Percentiles rank a stretch among this genome's conserved stretches.
phyloP scores from a whole-genome alignment of 805 yeast species.

The Barnettozyma salicaria region DNA sequence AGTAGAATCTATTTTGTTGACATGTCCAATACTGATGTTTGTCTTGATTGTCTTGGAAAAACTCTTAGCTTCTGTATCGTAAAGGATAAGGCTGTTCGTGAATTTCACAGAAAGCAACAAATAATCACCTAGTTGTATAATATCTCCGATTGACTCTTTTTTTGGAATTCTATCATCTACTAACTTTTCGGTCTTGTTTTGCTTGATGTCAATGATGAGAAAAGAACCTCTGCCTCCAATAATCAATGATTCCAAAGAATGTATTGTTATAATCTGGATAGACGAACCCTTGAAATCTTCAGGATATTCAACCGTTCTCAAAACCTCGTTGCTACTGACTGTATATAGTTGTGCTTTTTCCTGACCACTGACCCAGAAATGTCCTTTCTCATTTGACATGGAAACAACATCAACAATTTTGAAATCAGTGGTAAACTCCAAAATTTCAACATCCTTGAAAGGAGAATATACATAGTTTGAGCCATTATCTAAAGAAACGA shows the following conservation, averaged over 20 bases:
- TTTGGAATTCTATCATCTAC: neutral
- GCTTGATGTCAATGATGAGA: neutral
- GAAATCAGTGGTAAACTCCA: neutral
- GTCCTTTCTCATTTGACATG: neutral
- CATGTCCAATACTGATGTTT: no score
- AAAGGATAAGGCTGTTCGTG: no score
- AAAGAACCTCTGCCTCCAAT: neutral
- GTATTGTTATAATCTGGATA: neutral
- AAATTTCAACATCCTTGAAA: conserved; percentile 4
- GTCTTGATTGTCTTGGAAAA: no score
- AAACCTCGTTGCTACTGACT: conserved; percentile 11
- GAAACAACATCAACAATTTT: neutral
- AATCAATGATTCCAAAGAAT: neutral
- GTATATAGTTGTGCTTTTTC: conserved; percentile 17
- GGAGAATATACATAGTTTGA: conserved; percentile 1
- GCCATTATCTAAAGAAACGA: neutral
- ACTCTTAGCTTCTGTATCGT: no score
- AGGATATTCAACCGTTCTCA: neutral
- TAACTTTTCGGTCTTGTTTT: no score
- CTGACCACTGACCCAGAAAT: neutral
- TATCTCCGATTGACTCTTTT: neutral
- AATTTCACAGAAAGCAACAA: no score
- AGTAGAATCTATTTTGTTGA: conserved; percentile 5
- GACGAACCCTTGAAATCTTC: neutral
- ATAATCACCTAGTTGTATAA: no score